phyloP scores from a whole-genome alignment of 2,329 filamentous ascomycete genomes.

The Cordyceps pruinosa region DNA sequence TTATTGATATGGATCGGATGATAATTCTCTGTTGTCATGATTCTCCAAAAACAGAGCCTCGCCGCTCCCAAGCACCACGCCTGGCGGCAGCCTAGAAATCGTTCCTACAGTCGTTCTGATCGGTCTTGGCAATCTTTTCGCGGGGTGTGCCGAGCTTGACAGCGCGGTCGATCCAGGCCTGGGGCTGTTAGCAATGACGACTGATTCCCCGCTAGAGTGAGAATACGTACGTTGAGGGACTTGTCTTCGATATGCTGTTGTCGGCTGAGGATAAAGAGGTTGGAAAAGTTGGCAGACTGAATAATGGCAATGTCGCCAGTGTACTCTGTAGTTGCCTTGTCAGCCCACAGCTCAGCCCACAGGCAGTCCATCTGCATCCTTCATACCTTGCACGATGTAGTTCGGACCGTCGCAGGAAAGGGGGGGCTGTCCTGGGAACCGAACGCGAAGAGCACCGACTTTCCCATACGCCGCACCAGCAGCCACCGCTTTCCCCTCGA shows the following conservation, averaged over 20 bases:
- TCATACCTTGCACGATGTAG: constrained; percentile 26
- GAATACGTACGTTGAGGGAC: constrained; percentile 22
- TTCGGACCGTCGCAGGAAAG: constrained; percentile 26
- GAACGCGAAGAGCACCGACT: constrained; percentile 24
- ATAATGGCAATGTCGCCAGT: constrained; percentile 26
- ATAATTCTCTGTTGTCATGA: neutral
- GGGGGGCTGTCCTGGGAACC: constrained; percentile 24
- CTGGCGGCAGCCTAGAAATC: neutral
- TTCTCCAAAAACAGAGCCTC: too few relatives aligned
- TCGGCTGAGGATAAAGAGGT: constrained; percentile 27
- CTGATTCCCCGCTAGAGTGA: neutral
- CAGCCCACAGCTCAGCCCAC: neutral
- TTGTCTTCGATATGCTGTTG: constrained; percentile 22
- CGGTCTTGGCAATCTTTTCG: constrained; percentile 22
- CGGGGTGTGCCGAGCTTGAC: constrained; percentile 21
- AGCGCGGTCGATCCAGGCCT: constrained; percentile 23
- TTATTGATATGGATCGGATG: neutral
- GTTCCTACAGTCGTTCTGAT: constrained; percentile 19
- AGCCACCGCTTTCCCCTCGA: constrained; percentile 23
- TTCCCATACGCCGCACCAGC: constrained; percentile 24
- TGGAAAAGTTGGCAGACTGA: constrained; percentile 26
- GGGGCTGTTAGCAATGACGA: neutral
- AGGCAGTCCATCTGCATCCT: constrained; percentile 11
- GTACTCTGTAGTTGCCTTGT: constrained; percentile 19
- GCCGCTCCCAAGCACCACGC: neutral